Base-by-base conservation (phyloP, 78 protist genomes). In the Dictyostelium intermedium region DNA sequence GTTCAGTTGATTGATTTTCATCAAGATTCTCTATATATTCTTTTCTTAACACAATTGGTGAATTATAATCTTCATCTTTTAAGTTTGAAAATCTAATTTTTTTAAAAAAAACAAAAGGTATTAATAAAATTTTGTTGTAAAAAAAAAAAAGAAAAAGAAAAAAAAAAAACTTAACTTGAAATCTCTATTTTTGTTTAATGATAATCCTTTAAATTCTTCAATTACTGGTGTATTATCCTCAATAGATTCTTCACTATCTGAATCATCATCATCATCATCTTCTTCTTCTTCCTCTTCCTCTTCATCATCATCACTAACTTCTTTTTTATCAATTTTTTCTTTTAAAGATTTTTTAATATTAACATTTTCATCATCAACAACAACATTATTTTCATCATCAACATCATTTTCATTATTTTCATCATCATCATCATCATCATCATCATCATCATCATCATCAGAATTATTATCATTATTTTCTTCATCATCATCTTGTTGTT, bases 171-270 rank as follows among this genome's bases (percentile, higher is more conserved):
- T 34, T 32, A 37, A 76, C 82, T 87, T 87, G 34, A 78, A 87
- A 39, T 87, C 83, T 87, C 92, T 87, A 87, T 87, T 87, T 35
- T 73, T 87, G 34, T 87, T 76, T 8, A 60, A 20, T 23, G 61
- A 20, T 60, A 87, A 78, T 7, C 85, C 92, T 63, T 63, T 77
- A 25, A 87, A 56, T 43, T 76, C 69, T 30, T 85, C 69, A 35
- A 35, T 76, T 9, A 85, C 41, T 37, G 47, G 56, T 53, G 61
- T 56, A n/a, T 73, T 53, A 20, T 41, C 47, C 23, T 73, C 83
- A 35, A 30, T 83, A 8, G 39, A 11, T 85, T 53, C 91, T 53
- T 85, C 78, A 47, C 60, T 80, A 61, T 47, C 70, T 30, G 50
- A 39, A n/a, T 13, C 23, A 30, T 84, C 81, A 1, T 45, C 66